Evolutionary conservation across 768 basidiomycete species (phyloP).

Genomic region (Pleurotus tuoliensis): DNA sequence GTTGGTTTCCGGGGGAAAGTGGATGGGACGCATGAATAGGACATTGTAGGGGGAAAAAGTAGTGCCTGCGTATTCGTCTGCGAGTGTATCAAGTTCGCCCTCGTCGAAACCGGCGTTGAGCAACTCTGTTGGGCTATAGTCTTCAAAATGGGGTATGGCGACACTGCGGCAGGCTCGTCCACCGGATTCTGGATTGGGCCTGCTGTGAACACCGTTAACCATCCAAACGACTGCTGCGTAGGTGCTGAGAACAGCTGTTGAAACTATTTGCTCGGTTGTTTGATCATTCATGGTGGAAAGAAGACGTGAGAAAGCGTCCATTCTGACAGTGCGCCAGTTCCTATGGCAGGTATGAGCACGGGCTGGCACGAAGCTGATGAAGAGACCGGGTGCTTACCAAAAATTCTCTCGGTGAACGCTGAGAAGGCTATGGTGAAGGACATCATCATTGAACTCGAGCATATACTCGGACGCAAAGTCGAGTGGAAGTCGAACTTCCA

Average conservation of each 20-base stretch:
- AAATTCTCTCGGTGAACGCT: not conserved
- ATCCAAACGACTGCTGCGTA: not conserved
- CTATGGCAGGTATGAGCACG: not conserved
- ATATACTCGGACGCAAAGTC: not conserved
- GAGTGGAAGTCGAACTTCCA: conserved; percentile 1
- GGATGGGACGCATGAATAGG: not conserved
- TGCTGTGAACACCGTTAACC: not conserved
- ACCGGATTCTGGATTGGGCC: not conserved
- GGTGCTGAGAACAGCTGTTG: not conserved
- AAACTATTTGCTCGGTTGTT: not conserved
- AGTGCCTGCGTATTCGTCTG: not conserved
- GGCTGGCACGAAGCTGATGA: not conserved
- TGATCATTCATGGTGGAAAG: not conserved
- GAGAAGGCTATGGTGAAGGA: not conserved
- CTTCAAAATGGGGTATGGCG: not conserved
- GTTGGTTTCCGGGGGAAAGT: not conserved
- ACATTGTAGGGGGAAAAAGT: not conserved
- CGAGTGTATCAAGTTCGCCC: not conserved
- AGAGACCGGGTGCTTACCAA: not conserved
- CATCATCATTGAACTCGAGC: not conserved
- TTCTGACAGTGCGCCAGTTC: not conserved
- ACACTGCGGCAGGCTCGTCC: not conserved
- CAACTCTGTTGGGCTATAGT: not conserved
- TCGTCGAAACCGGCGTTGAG: not conserved
- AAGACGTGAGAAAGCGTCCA: not conserved